Conservation (phyloP, 176 grass and related monocot species). For the Aechmea fasciata region DNA sequence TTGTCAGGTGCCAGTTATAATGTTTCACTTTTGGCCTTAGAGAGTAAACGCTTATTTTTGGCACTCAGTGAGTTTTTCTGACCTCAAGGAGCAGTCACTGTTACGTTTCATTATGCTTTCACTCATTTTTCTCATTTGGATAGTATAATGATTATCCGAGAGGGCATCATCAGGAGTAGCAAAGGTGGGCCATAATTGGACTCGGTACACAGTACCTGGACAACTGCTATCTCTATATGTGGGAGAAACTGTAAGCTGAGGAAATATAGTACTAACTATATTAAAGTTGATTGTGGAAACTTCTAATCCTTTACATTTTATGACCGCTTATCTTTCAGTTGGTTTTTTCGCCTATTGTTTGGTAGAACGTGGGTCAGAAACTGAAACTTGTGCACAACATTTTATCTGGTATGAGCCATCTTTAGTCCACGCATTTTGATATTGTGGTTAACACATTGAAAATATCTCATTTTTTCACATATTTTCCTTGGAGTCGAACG, state of each 20-base stretch:
- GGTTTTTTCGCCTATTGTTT: constrained; percentile 5
- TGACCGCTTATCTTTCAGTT: background rate
- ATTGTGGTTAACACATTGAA: background rate
- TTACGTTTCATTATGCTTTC: background rate
- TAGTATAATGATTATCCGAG: constrained; percentile 1
- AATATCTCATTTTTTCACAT: background rate
- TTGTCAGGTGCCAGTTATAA: background rate
- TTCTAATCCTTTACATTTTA: constrained; percentile 3
- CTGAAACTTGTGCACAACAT: background rate
- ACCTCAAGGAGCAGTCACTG: background rate
- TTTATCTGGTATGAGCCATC: background rate
- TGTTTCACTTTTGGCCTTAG: constrained; percentile 4
- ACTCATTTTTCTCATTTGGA: background rate
- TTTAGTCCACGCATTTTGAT: background rate
- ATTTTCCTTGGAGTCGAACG: background rate
- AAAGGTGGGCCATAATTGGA: constrained; percentile 14
- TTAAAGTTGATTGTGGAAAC: constrained; percentile 8
- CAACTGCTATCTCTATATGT: constrained; percentile 8
- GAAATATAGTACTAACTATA: constrained; percentile 12
- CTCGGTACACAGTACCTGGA: constrained; percentile 6
- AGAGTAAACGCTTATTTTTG: background rate
- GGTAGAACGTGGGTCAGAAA: background rate
- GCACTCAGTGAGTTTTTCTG: constrained; percentile 3
- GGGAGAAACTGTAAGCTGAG: constrained; percentile 21
- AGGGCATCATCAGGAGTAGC: background rate